These are phyloP conservation scores for Solanum bulbocastanum DNA, from an alignment of 257 asterid genomes.

Conservation along the genomic window DNA sequence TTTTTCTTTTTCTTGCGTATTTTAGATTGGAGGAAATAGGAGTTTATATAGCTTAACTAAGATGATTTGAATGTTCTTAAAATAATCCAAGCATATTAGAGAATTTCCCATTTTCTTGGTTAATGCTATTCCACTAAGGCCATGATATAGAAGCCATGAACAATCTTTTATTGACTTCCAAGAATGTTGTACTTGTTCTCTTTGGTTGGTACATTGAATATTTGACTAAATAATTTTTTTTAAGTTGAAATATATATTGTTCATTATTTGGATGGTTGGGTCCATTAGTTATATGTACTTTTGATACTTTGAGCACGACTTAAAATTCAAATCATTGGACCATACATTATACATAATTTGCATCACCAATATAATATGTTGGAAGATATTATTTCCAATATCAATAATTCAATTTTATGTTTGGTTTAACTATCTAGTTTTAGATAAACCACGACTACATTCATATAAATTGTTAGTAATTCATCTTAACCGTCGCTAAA, in stretches of 20 bases:
- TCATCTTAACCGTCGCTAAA: too few relatives aligned
- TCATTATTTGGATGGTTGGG: neutral
- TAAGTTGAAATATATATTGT: neutral
- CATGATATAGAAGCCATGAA: neutral
- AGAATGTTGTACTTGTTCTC: neutral
- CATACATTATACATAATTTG: neutral
- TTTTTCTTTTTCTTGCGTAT: neutral
- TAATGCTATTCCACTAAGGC: neutral
- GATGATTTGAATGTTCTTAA: neutral
- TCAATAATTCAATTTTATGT: neutral
- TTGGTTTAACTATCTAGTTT: neutral
- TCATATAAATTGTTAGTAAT: too few relatives aligned
- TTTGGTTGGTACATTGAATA: neutral
- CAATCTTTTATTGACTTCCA: neutral
- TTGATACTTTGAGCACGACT: neutral
- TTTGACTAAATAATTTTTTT: neutral
- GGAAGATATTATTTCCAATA: neutral
- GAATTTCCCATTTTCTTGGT: neutral
- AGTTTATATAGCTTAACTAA: neutral
- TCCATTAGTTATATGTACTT: neutral
- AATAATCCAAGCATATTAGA: too few relatives aligned
- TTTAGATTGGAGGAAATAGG: neutral
- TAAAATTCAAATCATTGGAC: too few relatives aligned
- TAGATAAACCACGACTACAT: neutral
- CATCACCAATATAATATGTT: neutral